Evolutionary conservation across 305 asterid species (phyloP).

Genomic region (Fraxinus paxiana): DNA sequence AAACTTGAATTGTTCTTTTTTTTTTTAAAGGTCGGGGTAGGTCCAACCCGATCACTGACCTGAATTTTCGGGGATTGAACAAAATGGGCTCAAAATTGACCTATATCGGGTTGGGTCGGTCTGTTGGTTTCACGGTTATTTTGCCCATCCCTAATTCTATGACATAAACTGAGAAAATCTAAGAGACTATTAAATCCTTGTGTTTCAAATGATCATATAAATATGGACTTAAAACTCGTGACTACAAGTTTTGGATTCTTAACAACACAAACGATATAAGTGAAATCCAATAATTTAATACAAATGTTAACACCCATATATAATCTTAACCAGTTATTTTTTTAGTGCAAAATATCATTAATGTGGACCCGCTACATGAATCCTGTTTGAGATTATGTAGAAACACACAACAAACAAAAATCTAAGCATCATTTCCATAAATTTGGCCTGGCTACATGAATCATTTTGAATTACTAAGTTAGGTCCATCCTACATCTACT

Average conservation of each 20-base stretch:
- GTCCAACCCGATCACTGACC: background rate
- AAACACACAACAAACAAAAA: background rate
- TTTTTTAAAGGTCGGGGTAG: background rate
- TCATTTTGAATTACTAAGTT: background rate
- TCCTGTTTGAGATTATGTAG: background rate
- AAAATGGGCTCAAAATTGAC: background rate
- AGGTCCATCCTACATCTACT: background rate
- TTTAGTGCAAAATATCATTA: background rate
- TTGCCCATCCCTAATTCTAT: background rate
- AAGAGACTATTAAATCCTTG: background rate
- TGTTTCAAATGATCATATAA: background rate
- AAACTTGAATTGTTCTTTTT: background rate
- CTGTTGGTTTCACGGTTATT: background rate
- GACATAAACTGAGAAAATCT: background rate
- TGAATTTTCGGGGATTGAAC: background rate
- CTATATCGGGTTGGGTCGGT: background rate
- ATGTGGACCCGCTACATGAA: background rate
- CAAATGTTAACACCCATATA: background rate
- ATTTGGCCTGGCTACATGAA: background rate
- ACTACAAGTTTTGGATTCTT: background rate
- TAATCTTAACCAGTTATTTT: background rate
- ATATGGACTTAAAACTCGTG: background rate
- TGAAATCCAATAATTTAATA: background rate
- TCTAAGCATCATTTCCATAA: background rate
- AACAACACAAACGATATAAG: background rate